These are phyloP conservation scores for Monosporascus sp. DNA, from an alignment of 2,329 filamentous ascomycete genomes.

Conservation along the genomic window DNA sequence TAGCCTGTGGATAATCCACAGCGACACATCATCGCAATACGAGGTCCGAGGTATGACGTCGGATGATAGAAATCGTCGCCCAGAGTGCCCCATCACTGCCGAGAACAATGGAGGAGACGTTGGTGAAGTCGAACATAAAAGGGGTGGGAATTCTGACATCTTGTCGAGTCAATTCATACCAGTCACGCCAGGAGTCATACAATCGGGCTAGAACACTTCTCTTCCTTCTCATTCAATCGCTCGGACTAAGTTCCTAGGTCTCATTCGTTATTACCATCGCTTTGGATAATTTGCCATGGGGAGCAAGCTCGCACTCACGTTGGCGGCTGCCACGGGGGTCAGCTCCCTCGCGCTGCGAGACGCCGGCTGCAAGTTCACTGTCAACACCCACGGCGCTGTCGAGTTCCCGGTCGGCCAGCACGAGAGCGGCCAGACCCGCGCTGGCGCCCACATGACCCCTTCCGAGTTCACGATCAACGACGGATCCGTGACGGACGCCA, in stretches of 20 bases:
- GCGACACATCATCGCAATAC: too few relatives aligned
- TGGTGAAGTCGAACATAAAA: not conserved
- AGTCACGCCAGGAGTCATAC: not conserved
- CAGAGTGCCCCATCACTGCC: too few relatives aligned
- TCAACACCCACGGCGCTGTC: conserved; percentile 41
- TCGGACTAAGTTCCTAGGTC: not conserved
- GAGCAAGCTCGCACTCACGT: not conserved
- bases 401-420: conserved; percentile 52
- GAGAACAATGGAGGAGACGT: too few relatives aligned
- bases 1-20: too few relatives aligned
- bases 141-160: not conserved
- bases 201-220: not conserved
- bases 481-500: conserved; percentile 49
- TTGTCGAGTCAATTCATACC: not conserved
- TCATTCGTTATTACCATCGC: not conserved
- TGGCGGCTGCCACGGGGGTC: conserved; percentile 5
- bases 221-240: not conserved
- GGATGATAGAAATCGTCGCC: too few relatives aligned
- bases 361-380: conserved; percentile 41
- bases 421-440: conserved; percentile 47
- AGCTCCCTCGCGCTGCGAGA: conserved; percentile 16
- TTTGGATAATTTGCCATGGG: not conserved
- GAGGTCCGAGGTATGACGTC: too few relatives aligned
- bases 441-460: conserved; percentile 40
- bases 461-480: conserved; percentile 47